Conservation (phyloP, 306 rosid species). For the Cicer yamashitae region DNA sequence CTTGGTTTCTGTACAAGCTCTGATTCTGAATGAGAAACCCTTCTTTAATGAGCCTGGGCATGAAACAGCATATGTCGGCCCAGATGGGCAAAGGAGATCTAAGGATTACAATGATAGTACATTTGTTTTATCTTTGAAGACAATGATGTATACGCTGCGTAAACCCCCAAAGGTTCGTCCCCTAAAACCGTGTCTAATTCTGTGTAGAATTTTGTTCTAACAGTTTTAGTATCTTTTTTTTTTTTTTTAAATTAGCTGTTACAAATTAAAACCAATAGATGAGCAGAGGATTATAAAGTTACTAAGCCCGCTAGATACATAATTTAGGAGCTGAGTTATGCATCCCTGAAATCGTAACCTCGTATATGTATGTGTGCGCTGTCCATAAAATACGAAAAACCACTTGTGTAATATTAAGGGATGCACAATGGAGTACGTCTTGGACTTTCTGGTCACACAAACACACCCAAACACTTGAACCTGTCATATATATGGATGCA, state of each 20-base stretch:
- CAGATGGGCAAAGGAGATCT: constrained; percentile 62
- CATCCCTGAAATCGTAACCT: not conserved
- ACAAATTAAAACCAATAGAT: too few species aligned
- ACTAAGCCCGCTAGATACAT: not conserved
- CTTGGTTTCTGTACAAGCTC: constrained; percentile 83
- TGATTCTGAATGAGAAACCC: constrained; percentile 77
- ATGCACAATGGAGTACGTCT: not conserved
- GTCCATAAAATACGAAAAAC: not conserved
- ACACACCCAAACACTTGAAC: not conserved
- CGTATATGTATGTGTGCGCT: not conserved
- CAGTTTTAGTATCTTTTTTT: constrained; percentile 3
- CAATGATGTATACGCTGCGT: constrained; percentile 74
- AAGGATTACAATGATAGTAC: constrained; percentile 66
- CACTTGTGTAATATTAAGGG: not conserved
- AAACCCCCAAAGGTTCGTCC: constrained; percentile 72
- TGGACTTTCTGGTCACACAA: not conserved
- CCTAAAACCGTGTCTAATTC: constrained; percentile 16
- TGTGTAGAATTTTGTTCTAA: constrained; percentile 9
- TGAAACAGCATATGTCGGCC: constrained; percentile 40
- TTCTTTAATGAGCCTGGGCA: constrained; percentile 82
- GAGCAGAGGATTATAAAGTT: not conserved
- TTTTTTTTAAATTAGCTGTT: not conserved
- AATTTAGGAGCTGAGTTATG: not conserved
- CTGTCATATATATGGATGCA: not conserved
- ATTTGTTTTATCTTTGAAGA: constrained; percentile 70